Evolutionary conservation across 768 basidiomycete genomes (phyloP).

Genomic region (Exidia glandulosa): DNA sequence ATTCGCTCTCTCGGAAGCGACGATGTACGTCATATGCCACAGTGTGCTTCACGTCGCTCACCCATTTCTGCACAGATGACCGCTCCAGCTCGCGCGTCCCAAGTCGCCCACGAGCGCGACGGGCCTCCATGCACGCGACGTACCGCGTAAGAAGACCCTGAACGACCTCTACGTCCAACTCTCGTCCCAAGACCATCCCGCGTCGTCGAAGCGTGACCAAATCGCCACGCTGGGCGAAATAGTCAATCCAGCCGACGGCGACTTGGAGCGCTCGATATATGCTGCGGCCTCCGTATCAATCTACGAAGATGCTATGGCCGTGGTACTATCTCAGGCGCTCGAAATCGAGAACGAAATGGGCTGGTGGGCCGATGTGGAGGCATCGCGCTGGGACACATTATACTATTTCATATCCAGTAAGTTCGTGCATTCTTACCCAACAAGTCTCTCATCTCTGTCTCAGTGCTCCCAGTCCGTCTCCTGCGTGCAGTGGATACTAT

Average conservation of each 20-base stretch:
- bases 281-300: slow-evolving; percentile 15
- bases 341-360: slow-evolving; percentile 65
- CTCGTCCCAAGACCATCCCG: neutral
- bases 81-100: neutral
- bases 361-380: slow-evolving; percentile 73
- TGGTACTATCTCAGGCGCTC: slow-evolving; percentile 54
- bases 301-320: slow-evolving; percentile 56
- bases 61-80: no score
- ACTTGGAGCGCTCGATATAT: neutral
- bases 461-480: slow-evolving; percentile 12
- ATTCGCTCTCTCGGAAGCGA: no score
- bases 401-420: slow-evolving; percentile 73
- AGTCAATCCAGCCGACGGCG: neutral
- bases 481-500: slow-evolving; percentile 16
- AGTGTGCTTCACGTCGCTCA: no score
- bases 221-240: neutral
- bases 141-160: neutral
- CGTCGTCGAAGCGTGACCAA: neutral
- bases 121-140: neutral
- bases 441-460: neutral
- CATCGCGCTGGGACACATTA: slow-evolving; percentile 42
- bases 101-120: neutral
- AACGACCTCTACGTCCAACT: neutral
- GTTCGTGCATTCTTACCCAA: slow-evolving; percentile 20
- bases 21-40: no score